Conservation (phyloP, 1,139 yeast species). For the Lodderomyces jiufengensis region DNA sequence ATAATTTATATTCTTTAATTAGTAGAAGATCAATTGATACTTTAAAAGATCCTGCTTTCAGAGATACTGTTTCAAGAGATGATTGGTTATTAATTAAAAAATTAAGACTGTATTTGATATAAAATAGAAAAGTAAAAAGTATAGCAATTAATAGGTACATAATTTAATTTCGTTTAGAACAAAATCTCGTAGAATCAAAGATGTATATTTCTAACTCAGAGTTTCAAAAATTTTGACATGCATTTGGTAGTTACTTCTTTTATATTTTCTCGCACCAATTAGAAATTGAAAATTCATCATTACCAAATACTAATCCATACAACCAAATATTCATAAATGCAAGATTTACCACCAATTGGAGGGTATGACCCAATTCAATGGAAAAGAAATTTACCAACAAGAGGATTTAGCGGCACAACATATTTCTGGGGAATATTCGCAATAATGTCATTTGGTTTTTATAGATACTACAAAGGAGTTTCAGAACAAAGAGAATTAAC, state of each 20-base stretch:
- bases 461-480: slow-evolving; percentile 62
- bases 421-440: slow-evolving; percentile 65
- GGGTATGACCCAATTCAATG: slow-evolving; percentile 88
- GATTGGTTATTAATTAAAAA: slow-evolving; percentile 92
- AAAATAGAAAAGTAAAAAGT: slow-evolving; percentile 22
- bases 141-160: too few species aligned
- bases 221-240: not conserved
- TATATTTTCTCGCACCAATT: too few species aligned
- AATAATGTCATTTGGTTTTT: slow-evolving; percentile 69
- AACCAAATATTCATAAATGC: slow-evolving; percentile 47
- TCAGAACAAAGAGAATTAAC: slow-evolving; percentile 74
- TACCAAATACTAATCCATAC: not conserved
- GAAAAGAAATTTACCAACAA: slow-evolving; percentile 81
- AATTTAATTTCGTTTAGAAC: too few species aligned
- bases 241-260: too few species aligned
- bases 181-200: too few species aligned
- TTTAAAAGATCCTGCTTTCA: slow-evolving; percentile 96
- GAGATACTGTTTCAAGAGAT: slow-evolving; percentile 88
- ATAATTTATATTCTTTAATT: slow-evolving; percentile 81
- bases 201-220: too few species aligned
- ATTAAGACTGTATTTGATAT: slow-evolving; percentile 81
- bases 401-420: slow-evolving; percentile 78
- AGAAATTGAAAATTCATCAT: too few species aligned
- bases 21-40: slow-evolving; percentile 90
- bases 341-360: slow-evolving; percentile 85